Base-by-base conservation (phyloP, 2,329 filamentous ascomycete species). In the Saccharata proteae region DNA sequence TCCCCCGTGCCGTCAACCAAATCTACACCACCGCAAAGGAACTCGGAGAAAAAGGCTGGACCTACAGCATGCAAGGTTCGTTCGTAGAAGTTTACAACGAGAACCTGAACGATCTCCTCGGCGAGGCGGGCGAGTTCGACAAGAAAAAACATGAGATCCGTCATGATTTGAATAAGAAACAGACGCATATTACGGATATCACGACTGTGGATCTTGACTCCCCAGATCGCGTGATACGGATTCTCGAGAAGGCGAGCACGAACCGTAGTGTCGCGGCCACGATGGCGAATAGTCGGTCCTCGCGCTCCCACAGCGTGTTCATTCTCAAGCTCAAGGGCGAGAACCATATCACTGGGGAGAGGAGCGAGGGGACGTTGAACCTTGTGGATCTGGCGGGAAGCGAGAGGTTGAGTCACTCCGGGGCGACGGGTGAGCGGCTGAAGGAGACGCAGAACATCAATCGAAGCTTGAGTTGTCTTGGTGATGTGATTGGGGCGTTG, bases 81-180 rank as follows among this genome's bases (percentile, higher is more conserved):
- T 98, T 98, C 48, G 76, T 96, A 10, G 90, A 98, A 51, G 90
- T 98, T 5, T 98, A 98, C 70, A 96, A 98, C 40, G 90, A 98
- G 52, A 90, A 92, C 39, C 69, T 98, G 40, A 85, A 94, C 51
- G 90, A 98, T 52, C 61, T 98, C 10, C 70, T 98, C 3, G 77
- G 77, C 9, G 71, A 69, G 33, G 72, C 78, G 0, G 76, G 79
- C 33, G 69, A 77, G 13, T 67, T 84, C 30, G 74, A 77, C 40
- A 83, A 79, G 59, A 83, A 80, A 58, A 93, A 83, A 58, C 78
- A 88, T 29, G 83, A 93, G 46, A 88, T 94, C 36, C 74, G 81
- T 2, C 90, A 96, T 43, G 88, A 96, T 47, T 73, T 84, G 24
- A 61, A 67, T 20, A 81, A 77, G 43, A 83, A 82, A 58, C 80